Evolutionary conservation across 495 filamentous ascomycete species (phyloP).

Genomic region (Aspergillus coremiiformis): DNA sequence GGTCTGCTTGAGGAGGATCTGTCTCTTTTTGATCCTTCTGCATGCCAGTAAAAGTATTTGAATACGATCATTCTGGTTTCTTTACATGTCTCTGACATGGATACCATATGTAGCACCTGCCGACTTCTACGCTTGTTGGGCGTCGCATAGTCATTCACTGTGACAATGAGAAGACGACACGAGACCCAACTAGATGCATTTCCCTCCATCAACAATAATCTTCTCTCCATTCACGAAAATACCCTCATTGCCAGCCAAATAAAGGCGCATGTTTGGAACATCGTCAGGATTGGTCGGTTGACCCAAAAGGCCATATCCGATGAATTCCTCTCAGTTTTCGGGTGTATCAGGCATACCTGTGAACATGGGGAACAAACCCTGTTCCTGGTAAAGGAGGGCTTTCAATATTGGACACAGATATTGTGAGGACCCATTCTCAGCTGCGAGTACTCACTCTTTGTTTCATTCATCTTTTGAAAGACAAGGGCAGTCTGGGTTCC

Average conservation of each 20-base stretch:
- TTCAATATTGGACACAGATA: constrained; percentile 58
- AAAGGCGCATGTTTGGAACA: constrained; percentile 58
- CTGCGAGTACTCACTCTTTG: constrained; percentile 49
- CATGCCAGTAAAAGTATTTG: not conserved
- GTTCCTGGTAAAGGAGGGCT: constrained; percentile 56
- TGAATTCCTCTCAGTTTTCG: constrained; percentile 61
- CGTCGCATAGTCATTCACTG: not conserved
- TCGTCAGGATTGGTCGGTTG: constrained; percentile 56
- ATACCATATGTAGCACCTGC: not conserved
- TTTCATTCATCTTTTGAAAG: constrained; percentile 47
- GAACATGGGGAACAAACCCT: constrained; percentile 58
- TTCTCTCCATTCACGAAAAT: constrained; percentile 61
- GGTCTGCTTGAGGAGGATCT: constrained; percentile 55
- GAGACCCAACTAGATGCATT: constrained; percentile 21
- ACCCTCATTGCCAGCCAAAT: constrained; percentile 60
- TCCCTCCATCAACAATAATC: constrained; percentile 36
- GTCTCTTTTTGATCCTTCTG: constrained; percentile 40
- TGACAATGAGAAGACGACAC: not conserved
- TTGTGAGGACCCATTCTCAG: constrained; percentile 59
- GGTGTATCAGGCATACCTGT: constrained; percentile 59
- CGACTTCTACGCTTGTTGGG: not conserved
- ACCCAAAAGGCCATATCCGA: constrained; percentile 59
- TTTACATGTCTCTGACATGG: not conserved
- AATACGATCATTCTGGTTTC: not conserved
- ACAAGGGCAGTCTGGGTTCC: constrained; percentile 33